These are phyloP conservation scores for Umbilicus rupestris DNA, from an alignment of 164 flowering plant genomes.

Conservation along the genomic window DNA sequence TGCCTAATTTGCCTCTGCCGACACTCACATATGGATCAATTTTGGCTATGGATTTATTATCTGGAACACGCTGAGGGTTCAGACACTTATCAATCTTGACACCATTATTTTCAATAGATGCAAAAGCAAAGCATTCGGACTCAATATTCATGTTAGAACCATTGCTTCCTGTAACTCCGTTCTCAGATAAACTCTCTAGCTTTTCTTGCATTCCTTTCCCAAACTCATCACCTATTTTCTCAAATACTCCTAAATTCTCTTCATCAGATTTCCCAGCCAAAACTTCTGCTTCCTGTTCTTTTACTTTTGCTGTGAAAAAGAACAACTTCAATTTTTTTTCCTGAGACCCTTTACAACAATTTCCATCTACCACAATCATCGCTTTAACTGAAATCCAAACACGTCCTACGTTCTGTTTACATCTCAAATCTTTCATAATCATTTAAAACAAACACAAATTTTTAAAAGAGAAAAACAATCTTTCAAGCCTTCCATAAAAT, in stretches of 20 bases:
- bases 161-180: background rate
- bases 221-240: background rate
- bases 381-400: background rate
- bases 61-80: constrained; percentile 10
- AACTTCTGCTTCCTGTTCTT: constrained; percentile 13
- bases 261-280: constrained; percentile 21
- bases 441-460: no score
- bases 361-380: background rate
- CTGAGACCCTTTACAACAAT: no score
- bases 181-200: background rate
- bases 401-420: no score
- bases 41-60: constrained; percentile 14
- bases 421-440: no score
- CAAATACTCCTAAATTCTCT: constrained; percentile 13
- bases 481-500: no score
- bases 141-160: background rate
- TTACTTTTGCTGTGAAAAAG: constrained; percentile 22
- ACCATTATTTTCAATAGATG: background rate
- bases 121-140: background rate
- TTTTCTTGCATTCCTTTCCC: background rate
- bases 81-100: constrained; percentile 10
- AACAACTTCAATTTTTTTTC: background rate
- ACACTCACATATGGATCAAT: constrained; percentile 15
- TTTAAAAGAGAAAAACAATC: no score
- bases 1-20: background rate